Evolutionary conservation across 768 basidiomycete genomes (phyloP), one percentile per base, ranked within the genome.

Genomic region (Kwoniella pini): DNA sequence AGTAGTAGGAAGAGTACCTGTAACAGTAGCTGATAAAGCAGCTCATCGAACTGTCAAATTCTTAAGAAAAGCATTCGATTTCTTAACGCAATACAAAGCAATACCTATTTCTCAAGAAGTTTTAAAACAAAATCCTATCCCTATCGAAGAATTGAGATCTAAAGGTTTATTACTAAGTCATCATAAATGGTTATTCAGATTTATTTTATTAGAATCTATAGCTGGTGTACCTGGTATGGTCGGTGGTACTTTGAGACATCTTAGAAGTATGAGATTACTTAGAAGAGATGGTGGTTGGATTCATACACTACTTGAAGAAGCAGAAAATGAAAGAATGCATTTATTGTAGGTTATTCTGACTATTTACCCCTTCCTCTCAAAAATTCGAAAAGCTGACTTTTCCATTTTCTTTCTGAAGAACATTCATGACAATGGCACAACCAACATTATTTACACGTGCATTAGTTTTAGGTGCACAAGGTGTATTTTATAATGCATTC

Each of bases 291-390:
- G 81, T 26, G 83, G 85, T 36, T 93, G 92, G 92, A 96, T 96
- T 65, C 90, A 93, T 76, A 94, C 91, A 5, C 84, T 91, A 43
- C 81, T 96, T 17, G 88, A 92, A 75, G 95, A 96, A 80, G 92
- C 93, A 12, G 92, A 98, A 75, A 98, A 98, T 75, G 95, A 99
- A 80, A 82, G 95, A 33, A 95, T 96, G 90, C 92, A 95, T 77
- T 82, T 94, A 53, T 89, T 94, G 88, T 90, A 61, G 71, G 84
- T 76, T 33, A 19, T 62, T n/a, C n/a, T n/a, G n/a, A n/a, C n/a
- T n/a, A n/a, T n/a, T n/a, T n/a, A n/a, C 57, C 70, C 70, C 22
- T 26, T 24, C 24, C 19, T 28, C 28, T 11, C 11, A n/a, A 21
- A 13, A 21, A 21, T 58, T 17, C 15, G 17, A 57, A 21, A 27